phyloP scores from a whole-genome alignment of 1,139 yeast genomes.

The Yamadazyma siamensis region DNA sequence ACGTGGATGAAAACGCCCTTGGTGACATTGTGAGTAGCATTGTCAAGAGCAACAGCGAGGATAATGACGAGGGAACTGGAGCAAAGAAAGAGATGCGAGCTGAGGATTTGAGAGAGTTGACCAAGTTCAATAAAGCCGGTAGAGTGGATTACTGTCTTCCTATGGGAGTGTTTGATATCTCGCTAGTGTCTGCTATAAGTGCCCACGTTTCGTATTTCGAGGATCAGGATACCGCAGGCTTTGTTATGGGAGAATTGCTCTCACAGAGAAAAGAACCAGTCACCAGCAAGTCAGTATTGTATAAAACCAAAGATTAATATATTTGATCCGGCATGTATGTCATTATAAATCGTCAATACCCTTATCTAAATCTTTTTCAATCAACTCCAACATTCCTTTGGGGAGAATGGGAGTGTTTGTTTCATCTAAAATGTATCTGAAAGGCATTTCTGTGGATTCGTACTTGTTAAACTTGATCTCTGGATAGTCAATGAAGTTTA shows the following conservation, averaged over 20 bases:
- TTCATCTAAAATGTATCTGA: conserved; percentile 72
- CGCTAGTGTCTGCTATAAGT: conserved; percentile 73
- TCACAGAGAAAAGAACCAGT: conserved; percentile 18
- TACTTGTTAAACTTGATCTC: conserved; percentile 83
- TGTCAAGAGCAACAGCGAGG: conserved; percentile 19
- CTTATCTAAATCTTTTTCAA: conserved; percentile 79
- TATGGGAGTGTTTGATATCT: conserved; percentile 76
- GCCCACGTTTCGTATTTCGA: conserved; percentile 90
- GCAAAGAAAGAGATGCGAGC: conserved; percentile 15
- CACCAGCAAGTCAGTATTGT: conserved; percentile 22
- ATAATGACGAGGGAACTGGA: conserved; percentile 13
- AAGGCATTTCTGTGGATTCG: conserved; percentile 97
- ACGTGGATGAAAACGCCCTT: conserved; percentile 37
- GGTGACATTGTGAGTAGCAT: conserved; percentile 42
- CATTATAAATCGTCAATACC: conserved; percentile 56
- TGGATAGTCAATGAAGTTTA: conserved; percentile 86
- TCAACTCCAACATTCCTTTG: conserved; percentile 83
- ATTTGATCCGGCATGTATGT: no score
- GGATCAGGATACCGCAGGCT: conserved; percentile 80
- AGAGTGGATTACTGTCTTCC: conserved; percentile 80
- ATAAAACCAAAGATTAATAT: conserved; percentile 9
- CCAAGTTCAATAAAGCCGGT: conserved; percentile 59
- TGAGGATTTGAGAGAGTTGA: conserved; percentile 32
- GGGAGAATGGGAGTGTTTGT: conserved; percentile 79
- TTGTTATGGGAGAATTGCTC: conserved; percentile 57